These are phyloP conservation scores for Anacardium occidentale DNA, from an alignment of 345 rosid species.

Conservation along the genomic window DNA sequence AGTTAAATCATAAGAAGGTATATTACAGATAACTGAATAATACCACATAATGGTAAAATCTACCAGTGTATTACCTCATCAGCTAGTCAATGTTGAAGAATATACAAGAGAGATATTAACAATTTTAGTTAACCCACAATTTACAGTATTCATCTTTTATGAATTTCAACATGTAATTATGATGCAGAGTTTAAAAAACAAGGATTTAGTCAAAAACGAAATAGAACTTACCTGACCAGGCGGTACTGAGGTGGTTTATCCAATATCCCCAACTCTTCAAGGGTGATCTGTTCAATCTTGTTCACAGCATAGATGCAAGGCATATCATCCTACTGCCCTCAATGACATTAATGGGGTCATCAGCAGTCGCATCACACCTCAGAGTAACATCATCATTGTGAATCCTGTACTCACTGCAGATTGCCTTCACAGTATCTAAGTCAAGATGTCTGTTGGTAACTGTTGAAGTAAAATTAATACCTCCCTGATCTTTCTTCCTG, in stretches of 20 bases:
- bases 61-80: neutral
- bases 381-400: too few relatives aligned
- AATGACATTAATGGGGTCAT: conserved; percentile 96
- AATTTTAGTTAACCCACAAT: neutral
- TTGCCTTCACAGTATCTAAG: too few relatives aligned
- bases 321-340: conserved; percentile 94
- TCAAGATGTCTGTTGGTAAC: too few relatives aligned
- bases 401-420: too few relatives aligned
- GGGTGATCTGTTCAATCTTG: conserved; percentile 95
- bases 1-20: neutral
- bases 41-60: neutral
- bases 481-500: too few relatives aligned
- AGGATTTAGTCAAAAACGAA: too few relatives aligned
- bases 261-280: conserved; percentile 92
- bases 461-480: too few relatives aligned
- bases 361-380: conserved; percentile 95
- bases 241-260: conserved; percentile 98
- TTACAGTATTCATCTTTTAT: neutral
- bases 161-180: too few relatives aligned
- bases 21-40: too few relatives aligned
- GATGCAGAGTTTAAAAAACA: too few relatives aligned
- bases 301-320: conserved; percentile 96
- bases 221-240: conserved; percentile 70
- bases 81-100: neutral
- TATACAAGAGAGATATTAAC: neutral